These are phyloP conservation scores for Xylariomycetidae sp. DNA, from an alignment of 2,329 filamentous ascomycete species.

Conservation along the genomic window DNA sequence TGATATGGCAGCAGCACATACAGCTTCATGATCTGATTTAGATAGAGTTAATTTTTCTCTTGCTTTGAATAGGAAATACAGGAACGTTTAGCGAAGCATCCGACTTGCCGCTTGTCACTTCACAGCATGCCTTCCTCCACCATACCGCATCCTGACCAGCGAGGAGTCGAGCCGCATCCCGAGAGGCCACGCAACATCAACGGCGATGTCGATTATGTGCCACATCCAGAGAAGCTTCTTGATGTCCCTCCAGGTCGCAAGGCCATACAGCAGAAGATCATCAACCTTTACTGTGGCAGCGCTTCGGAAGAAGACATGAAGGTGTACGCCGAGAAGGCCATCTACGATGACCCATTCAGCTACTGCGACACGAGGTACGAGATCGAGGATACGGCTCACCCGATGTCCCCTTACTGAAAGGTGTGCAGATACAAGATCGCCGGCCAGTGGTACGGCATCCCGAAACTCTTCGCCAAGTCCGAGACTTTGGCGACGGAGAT, in stretches of 20 bases:
- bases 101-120: no score
- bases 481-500: slow-evolving; percentile 36
- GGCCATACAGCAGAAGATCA: slow-evolving; percentile 35
- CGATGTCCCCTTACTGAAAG: neutral
- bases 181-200: slow-evolving; percentile 8
- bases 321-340: slow-evolving; percentile 38
- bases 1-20: no score
- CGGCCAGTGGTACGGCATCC: slow-evolving; percentile 44
- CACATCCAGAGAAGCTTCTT: slow-evolving; percentile 28
- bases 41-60: no score
- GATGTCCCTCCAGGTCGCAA: slow-evolving; percentile 28
- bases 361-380: slow-evolving; percentile 41
- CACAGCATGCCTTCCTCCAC: slow-evolving; percentile 10
- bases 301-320: slow-evolving; percentile 41
- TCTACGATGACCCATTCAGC: slow-evolving; percentile 42
- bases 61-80: no score
- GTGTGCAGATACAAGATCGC: slow-evolving; percentile 34
- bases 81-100: no score
- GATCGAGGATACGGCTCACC: neutral
- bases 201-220: slow-evolving; percentile 33
- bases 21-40: no score
- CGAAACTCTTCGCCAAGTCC: slow-evolving; percentile 33
- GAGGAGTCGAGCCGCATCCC: slow-evolving; percentile 9
- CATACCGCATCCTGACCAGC: slow-evolving; percentile 8
- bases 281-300: slow-evolving; percentile 39